These are phyloP conservation scores for Mitragyna speciosa DNA, from an alignment of 257 asterid genomes.

Conservation along the genomic window DNA sequence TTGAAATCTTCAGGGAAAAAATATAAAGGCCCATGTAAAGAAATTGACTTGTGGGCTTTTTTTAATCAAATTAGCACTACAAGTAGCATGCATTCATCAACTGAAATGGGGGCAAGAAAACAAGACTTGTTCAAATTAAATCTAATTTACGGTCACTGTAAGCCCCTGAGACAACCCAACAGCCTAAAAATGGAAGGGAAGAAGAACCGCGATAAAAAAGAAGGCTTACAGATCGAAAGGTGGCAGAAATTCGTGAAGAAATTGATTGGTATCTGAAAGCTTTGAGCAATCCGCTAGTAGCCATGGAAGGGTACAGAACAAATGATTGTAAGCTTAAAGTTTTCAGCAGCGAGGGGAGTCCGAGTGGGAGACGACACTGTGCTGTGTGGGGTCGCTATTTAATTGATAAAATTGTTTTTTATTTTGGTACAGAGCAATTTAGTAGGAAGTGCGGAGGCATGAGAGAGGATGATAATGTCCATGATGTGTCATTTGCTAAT, in stretches of 20 bases:
- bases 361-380: not conserved
- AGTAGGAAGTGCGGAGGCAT: too few species aligned
- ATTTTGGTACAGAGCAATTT: too few species aligned
- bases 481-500: too few species aligned
- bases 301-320: constrained; percentile 34
- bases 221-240: constrained; percentile 56
- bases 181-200: not conserved
- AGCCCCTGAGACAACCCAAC: too few species aligned
- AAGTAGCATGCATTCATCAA: not conserved
- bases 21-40: too few species aligned
- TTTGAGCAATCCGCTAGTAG: constrained; percentile 44
- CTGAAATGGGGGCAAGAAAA: too few species aligned
- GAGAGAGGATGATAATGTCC: too few species aligned
- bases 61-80: not conserved
- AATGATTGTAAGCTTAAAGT: not conserved
- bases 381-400: not conserved
- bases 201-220: not conserved
- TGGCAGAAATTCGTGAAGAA: constrained; percentile 24
- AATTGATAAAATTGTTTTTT: not conserved
- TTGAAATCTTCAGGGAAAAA: not conserved
- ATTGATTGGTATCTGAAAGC: constrained; percentile 43
- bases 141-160: not conserved
- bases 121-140: not conserved
- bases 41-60: not conserved
- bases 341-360: not conserved